Evolutionary conservation across 805 yeast genomes (phyloP), one percentile per base, ranked within the genome.

Genomic region (Zygotorulaspora danielsina): DNA sequence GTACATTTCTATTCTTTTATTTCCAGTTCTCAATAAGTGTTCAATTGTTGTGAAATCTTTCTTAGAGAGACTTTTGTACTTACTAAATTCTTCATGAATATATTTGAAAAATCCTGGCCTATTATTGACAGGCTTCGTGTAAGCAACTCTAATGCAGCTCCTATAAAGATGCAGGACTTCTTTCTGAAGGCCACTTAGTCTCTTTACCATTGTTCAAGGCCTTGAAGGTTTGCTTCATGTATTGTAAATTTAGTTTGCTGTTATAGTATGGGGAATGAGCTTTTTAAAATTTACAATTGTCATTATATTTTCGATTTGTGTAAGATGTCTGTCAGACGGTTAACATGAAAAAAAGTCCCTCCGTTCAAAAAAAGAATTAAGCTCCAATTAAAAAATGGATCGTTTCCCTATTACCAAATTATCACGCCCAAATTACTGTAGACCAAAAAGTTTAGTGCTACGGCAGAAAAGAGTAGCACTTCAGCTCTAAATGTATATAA

Each of bases 1-100:
- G 50, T 79, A 84, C 76, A 80, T 75, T 46, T 87, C 94, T 35
- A 73, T 69, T 53, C 83, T 70, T 54, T 80, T 78, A 45, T 74
- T 70, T 3, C 97, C 97, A 3, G 74, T 71, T 42, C 97, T 69
- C 28, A 89, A 61, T 26, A 90, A 68, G 62, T 89, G 88, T 58
- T 89, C 97, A 31, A 89, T 78, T 1, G 95, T 83, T 31, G 81
- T 71, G 59, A 89, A 89, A 49, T 86, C 95, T 50, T 84, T 81
- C 59, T 83, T 80, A 25, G 83, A 77, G 8, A 89, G 63, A 20
- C 59, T 51, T 35, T 69, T 65, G 57, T 79, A 69, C 50, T 78
- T 77, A 11, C 55, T 65, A 59, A 89, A 90, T 55, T 86, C 90
- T n/a, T 50, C 49, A 36, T 80, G 72, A 3, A 77, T 61, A 53